phyloP scores from a whole-genome alignment of 331 rosid genomes.

The Malus hybrid region DNA sequence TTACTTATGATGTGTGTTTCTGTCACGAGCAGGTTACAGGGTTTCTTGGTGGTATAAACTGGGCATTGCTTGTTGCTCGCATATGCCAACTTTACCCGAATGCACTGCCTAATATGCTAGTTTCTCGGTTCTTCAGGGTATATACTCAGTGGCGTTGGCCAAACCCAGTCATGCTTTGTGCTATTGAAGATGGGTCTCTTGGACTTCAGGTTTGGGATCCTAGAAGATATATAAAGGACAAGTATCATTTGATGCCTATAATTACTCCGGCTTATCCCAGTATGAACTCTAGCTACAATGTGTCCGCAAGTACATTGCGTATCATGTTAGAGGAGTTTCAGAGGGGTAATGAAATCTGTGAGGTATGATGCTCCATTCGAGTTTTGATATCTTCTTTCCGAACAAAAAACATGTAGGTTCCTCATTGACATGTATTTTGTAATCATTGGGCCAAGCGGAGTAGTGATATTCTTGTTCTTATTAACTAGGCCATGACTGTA shows the following conservation, averaged over 20 bases:
- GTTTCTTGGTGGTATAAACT: conserved; percentile 95
- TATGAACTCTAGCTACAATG: conserved; percentile 98
- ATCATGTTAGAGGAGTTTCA: conserved; percentile 86
- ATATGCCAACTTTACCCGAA: conserved; percentile 97
- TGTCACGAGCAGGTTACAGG: conserved; percentile 75
- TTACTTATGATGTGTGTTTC: conserved; percentile 12
- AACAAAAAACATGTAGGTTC: neutral
- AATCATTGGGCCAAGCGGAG: neutral
- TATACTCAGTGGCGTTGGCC: conserved; percentile 99
- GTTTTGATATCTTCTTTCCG: neutral
- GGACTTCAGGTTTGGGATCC: conserved; percentile 97
- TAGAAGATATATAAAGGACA: conserved; percentile 79
- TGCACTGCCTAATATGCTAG: conserved; percentile 89
- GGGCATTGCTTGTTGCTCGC: conserved; percentile 98
- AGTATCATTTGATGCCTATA: conserved; percentile 87
- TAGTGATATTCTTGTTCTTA: neutral
- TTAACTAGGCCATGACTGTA: neutral
- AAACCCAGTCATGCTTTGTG: conserved; percentile 93
- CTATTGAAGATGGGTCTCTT: conserved; percentile 87
- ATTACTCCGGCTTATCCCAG: conserved; percentile 98
- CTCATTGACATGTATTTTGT: neutral
- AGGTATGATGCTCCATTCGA: conserved; percentile 41
- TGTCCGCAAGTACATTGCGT: conserved; percentile 80
- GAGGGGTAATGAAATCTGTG: conserved; percentile 89
- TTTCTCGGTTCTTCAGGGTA: conserved; percentile 93